phyloP scores from a whole-genome alignment of 768 basidiomycete species.

The Amanita rimosa region DNA sequence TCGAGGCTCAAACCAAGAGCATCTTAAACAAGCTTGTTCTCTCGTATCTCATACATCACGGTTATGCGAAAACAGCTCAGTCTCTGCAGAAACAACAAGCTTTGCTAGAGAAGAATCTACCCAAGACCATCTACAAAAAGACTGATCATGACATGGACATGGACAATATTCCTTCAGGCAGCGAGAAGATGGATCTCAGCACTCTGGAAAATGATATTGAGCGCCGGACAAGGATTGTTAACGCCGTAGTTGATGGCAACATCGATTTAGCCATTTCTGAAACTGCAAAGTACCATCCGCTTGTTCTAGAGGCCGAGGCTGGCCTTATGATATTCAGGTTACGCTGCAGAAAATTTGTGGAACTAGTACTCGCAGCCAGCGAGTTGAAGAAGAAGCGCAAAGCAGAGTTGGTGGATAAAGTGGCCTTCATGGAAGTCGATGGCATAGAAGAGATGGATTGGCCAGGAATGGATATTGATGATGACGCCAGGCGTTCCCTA shows the following conservation, averaged over 20 bases:
- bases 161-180: conserved; percentile 18
- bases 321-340: conserved; percentile 73
- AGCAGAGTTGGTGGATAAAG: conserved; percentile 18
- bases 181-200: conserved; percentile 11
- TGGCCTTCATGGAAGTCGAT: conserved; percentile 16
- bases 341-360: conserved; percentile 78
- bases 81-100: conserved; percentile 45
- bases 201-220: conserved; percentile 43
- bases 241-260: conserved; percentile 56
- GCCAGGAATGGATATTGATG: conserved; percentile 56
- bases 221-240: conserved; percentile 58
- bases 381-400: conserved; percentile 58
- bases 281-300: conserved; percentile 44
- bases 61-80: conserved; percentile 62
- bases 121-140: conserved; percentile 1
- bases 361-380: conserved; percentile 62
- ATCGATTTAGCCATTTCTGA: conserved; percentile 57
- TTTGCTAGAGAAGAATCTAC: background rate
- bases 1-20: conserved; percentile 42
- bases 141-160: conserved; percentile 37
- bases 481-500: conserved; percentile 17
- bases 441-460: conserved; percentile 30
- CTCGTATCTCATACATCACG: conserved; percentile 77
- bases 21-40: conserved; percentile 66
- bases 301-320: conserved; percentile 53